phyloP scores from a whole-genome alignment of 495 filamentous ascomycete genomes.

The Penicillium angulare region DNA sequence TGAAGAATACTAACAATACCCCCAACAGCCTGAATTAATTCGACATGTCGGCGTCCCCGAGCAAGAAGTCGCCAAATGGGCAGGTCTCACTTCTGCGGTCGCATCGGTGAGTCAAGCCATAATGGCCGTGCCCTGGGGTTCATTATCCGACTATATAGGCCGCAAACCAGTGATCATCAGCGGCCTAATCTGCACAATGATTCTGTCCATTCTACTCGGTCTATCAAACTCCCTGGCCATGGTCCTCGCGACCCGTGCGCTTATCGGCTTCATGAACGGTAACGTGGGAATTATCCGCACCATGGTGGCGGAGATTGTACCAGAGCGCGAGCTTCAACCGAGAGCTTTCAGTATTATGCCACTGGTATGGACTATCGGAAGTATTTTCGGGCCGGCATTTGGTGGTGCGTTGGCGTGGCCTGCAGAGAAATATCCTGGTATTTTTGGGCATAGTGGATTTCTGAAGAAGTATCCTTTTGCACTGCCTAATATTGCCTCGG shows the following conservation, averaged over 20 bases:
- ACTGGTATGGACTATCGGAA: constrained; percentile 75
- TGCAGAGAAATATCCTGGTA: constrained; percentile 60
- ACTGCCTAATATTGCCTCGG: constrained; percentile 77
- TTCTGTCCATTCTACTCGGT: constrained; percentile 70
- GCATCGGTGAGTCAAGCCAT: constrained; percentile 71
- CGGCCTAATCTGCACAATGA: constrained; percentile 71
- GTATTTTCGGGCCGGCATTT: constrained; percentile 84
- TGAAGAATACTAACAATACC: background rate
- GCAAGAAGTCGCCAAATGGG: constrained; percentile 74
- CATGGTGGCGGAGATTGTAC: constrained; percentile 81
- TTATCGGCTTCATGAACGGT: constrained; percentile 71
- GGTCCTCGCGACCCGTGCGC: constrained; percentile 65
- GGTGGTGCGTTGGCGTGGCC: constrained; percentile 84
- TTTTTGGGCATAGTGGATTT: constrained; percentile 66
- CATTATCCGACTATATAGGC: constrained; percentile 68
- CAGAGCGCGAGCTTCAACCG: constrained; percentile 77
- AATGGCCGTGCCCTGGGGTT: constrained; percentile 79
- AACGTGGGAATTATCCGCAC: constrained; percentile 81
- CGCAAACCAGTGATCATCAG: constrained; percentile 73
- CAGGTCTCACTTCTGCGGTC: constrained; percentile 66
- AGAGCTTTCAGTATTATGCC: constrained; percentile 84
- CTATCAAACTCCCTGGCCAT: constrained; percentile 69
- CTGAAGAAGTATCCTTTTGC: constrained; percentile 75
- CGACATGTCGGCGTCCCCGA: constrained; percentile 71
- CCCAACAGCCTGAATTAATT: constrained; percentile 75